Evolutionary conservation across 257 asterid genomes (phyloP), one percentile per base, ranked within the genome.

Genomic region (Asclepias syriaca): DNA sequence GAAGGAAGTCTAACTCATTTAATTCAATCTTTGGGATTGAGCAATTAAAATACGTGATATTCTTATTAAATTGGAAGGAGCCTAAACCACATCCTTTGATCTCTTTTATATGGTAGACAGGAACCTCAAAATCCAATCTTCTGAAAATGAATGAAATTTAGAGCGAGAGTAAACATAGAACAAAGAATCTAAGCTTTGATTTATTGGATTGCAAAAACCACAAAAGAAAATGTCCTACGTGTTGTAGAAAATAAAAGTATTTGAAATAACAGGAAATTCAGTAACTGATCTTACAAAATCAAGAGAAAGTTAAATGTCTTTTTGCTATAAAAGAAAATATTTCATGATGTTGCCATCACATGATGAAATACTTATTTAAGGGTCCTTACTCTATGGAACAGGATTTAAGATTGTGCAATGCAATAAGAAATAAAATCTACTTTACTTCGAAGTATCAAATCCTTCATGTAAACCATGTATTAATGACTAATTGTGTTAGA

Each of bases 391-490:
- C 9, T 32, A 45, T 8, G 27, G 13, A n/a, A 50, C 9, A 34
- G 50, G 65, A 37, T 64, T 72, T 72, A 29, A 34, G 19, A 49
- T 51, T 18, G 56, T 73, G 71, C 70, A n/a, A 34, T 40, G 4
- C 2, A 72, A 43, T 39, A 48, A 32, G 37, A 14, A 27, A 39
- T 29, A 60, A 66, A 48, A 61, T 34, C 32, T 72, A 19, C 64
- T 9, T 48, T 22, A 34, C 24, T 49, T 32, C 49, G 18, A 24
- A 21, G 58, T 24, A 53, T 65, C 43, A 34, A 51, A 19, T 34
- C 24, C 16, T 1, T 63, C 14, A 37, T 16, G 45, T 15, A 43
- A 5, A 22, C 6, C 8, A 2, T 65, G 57, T 19, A 37, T 53
- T 50, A 5, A 3, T 53, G 34, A 21, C 49, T 54, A 27, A 15